Conservation (phyloP, 1,284 basidiomycete species). For the Leccinum angustisporum region DNA sequence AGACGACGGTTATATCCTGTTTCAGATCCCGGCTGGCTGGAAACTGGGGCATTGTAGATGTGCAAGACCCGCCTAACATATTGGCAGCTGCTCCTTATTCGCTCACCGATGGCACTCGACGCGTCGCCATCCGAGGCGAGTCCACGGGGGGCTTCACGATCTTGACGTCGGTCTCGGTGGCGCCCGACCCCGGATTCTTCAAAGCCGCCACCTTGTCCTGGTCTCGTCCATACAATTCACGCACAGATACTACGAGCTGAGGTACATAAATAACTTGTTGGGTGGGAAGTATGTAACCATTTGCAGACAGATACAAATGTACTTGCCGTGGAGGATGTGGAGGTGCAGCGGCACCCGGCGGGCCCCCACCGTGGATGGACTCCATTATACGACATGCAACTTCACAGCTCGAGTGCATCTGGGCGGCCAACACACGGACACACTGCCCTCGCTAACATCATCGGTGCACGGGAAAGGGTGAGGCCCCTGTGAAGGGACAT, state of each 20-base stretch:
- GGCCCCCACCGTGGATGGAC: too few relatives aligned
- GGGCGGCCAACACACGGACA: too few relatives aligned
- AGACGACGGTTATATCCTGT: background rate
- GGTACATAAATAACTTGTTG: constrained; percentile 53
- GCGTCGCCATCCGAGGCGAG: constrained; percentile 55
- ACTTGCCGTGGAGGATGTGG: too few relatives aligned
- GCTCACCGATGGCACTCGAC: constrained; percentile 41
- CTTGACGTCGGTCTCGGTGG: constrained; percentile 41
- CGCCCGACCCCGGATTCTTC: constrained; percentile 36
- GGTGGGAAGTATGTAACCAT: constrained; percentile 42
- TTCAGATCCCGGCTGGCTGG: constrained; percentile 30
- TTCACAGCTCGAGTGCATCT: too few relatives aligned
- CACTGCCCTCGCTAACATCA: too few relatives aligned
- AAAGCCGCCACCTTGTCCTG: constrained; percentile 38
- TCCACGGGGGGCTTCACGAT: constrained; percentile 65
- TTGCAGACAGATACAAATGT: too few relatives aligned
- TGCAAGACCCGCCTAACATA: constrained; percentile 25
- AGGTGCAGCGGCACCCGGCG: too few relatives aligned
- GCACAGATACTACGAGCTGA: constrained; percentile 62
- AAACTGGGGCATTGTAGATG: constrained; percentile 33
- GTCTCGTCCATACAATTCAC: constrained; percentile 48
- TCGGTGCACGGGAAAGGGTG: too few relatives aligned
- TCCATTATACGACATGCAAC: too few relatives aligned
- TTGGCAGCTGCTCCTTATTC: constrained; percentile 23
- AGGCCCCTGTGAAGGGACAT: too few relatives aligned